phyloP scores from a whole-genome alignment of 2,329 filamentous ascomycete genomes.

The Diplodia intermedia region DNA sequence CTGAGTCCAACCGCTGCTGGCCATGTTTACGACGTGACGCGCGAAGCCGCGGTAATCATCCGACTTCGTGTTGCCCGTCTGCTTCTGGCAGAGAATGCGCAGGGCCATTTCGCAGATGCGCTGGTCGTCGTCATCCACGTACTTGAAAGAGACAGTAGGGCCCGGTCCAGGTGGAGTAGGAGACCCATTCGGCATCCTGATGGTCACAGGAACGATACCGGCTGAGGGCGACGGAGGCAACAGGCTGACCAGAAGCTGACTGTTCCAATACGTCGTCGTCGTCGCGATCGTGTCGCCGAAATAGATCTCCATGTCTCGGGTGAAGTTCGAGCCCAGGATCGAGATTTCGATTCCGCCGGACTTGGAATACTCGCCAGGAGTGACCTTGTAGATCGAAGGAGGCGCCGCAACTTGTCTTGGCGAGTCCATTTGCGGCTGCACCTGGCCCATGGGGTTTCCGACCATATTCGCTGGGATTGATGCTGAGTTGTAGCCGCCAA shows the following conservation, averaged over 20 bases:
- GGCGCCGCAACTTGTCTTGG: constrained; percentile 7
- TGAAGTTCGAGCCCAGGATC: constrained; percentile 80
- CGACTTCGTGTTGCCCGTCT: constrained; percentile 39
- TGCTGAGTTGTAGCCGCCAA: constrained; percentile 35
- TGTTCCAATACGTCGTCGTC: constrained; percentile 81
- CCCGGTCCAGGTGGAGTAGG: constrained; percentile 50
- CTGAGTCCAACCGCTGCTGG: not conserved
- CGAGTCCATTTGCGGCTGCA: constrained; percentile 24
- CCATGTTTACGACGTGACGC: constrained; percentile 27
- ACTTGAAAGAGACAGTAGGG: constrained; percentile 65
- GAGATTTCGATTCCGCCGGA: constrained; percentile 88
- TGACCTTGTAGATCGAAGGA: constrained; percentile 75
- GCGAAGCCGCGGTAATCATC: constrained; percentile 38
- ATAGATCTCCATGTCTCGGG: constrained; percentile 79
- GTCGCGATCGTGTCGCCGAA: constrained; percentile 76
- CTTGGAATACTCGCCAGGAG: constrained; percentile 81
- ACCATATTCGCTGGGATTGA: constrained; percentile 1
- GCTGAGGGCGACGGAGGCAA: constrained; percentile 73
- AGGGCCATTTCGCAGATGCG: constrained; percentile 71
- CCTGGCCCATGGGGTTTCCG: constrained; percentile 14
- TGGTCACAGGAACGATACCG: constrained; percentile 73
- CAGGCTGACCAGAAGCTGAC: constrained; percentile 79
- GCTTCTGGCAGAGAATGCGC: constrained; percentile 45
- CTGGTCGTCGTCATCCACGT: constrained; percentile 74
- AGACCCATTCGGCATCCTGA: constrained; percentile 60